Evolutionary conservation across 2,329 filamentous ascomycete genomes (phyloP), one percentile per base, ranked within the genome.

Genomic region (Chrysoporthe deuterocubensis): DNA sequence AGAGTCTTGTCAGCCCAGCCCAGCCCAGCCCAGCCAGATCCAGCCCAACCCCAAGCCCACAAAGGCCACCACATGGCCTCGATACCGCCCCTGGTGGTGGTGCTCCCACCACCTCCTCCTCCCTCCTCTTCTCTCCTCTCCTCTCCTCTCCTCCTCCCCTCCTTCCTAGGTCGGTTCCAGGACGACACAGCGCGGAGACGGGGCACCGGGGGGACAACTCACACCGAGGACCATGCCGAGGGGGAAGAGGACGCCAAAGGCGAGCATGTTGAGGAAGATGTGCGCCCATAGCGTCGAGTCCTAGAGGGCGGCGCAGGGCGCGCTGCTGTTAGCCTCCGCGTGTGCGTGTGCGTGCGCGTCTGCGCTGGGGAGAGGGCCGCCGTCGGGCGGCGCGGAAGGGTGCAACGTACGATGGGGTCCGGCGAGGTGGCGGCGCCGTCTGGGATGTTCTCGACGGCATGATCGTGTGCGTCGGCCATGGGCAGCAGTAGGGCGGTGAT

Each of bases 191-290:
- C 18, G 61, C 32, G 34, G 6, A 37, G 9, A 16, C 16, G 40
- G n/a, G 54, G 21, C 42, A 7, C 14, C 44, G 26, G 57, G 26
- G 62, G 46, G 37, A 42, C 4, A 1, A 81, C 90, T 74, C 87
- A 96, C 92, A 68, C 95, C 95, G 21, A 97, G 83, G 54, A 98
- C 94, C 95, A 99, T 98, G 74, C 96, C 96, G 18, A 93, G 85
- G 13, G 96, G 96, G 75, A 97, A 98, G 68, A 98, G 87, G 73
- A 99, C 85, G 70, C 96, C 96, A 83, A 96, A 98, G 67, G 94
- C 89, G 68, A 96, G 76, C 78, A 90, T 91, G 85, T 97, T 94
- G 58, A 97, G 80, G 69, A 97, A 85, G 75, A 99, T 98, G 80
- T 99, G 96, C 73, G 91, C 85, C 96, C 96, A 99, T 87, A 99